Base-by-base conservation (phyloP, 495 filamentous ascomycete species). In the Trichodelitschia bisporula region DNA sequence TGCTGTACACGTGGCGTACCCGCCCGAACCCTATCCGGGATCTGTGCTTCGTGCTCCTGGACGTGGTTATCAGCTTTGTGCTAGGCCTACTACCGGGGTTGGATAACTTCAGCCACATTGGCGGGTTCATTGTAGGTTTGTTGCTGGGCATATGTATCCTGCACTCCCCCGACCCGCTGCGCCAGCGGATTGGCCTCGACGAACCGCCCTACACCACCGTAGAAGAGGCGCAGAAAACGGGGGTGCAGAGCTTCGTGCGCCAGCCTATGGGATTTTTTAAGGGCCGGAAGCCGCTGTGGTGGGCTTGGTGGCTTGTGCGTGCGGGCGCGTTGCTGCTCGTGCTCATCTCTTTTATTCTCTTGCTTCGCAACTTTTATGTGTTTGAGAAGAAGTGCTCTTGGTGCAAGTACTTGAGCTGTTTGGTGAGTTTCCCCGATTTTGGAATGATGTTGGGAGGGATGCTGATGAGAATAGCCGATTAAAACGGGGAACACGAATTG, bases 21-120 rank as follows among this genome's bases (percentile, higher is more conserved):
- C 72, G 82, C 11, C 55, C 50, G 23, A 68, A 55, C 6, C 86
- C 86, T 0, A 61, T 67, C 43, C 68, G 72, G 30, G 86, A 97
- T 38, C 55, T 97, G 1, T 48, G 74, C 21, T 83, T 82, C 51
- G 75, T 97, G 53, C 36, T 78, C 21, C 48, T 93, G 32, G 79
- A 89, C 42, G 66, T 95, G 25, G 57, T 64, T 34, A 75, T 97
- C 34, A 82, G 82, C 1, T 92, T 97, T 42, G 78, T 83, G 3
- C 64, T 97, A 9, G 86, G 86, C 19, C 64, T 97, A 13, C 64
- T 97, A 1, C 86, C 86, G 0, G 84, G 82, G 4, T 52, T 97
- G 26, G 86, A 97, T 55, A 97, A 97, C 50, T 97, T 97, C 54
- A 72, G 76, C 15, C 86, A 97, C 42, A 91, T 97, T 36, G 86